Evolutionary conservation across 2,329 filamentous ascomycete genomes (phyloP), one percentile per base, ranked within the genome.

Genomic region (Fusarium sp.): DNA sequence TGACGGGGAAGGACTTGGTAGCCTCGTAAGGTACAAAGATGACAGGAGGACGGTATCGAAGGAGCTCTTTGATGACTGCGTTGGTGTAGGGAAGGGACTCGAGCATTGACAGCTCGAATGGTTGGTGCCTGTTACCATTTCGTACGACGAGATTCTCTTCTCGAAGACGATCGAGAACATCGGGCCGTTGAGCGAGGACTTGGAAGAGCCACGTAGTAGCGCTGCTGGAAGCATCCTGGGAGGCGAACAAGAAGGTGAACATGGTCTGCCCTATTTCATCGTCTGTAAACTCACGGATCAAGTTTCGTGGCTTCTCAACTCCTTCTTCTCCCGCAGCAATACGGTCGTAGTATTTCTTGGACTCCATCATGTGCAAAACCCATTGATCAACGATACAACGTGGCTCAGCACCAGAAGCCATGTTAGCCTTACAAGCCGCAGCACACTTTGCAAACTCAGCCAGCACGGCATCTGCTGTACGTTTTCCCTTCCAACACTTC

Each of bases 361-460:
- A 94, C 63, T 93, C 90, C 77, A 92, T 88, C 90, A 95, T 94
- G 68, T 89, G 86, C 75, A 89, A 86, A 60, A 95, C 86, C 93
- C 93, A 95, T 42, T 90, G 90, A 79, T 95, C 93, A 79, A 95
- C 89, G 75, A 94, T 94, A 80, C 92, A 95, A 31, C 88, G 89
- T 22, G 92, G 86, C 73, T 89, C 83, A 39, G 90, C 91, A 70
- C 92, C 92, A 39, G 88, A 85, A 65, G 90, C 88, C 91, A 95
- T 93, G 72, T 90, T 88, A 24, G 89, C 87, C 79, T 92, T 93
- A 79, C 91, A 90, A 79, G 91, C 92, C 4, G 90, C 91, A 26
- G 92, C 91, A 78, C 91, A 94, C 76, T 89, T 90, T 54, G 89
- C 83, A 75, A 95, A 95, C 75, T 93, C 92, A 20, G 85, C 86